Conservation (phyloP, 73 alveolate genomes). For the Paramecium sexaurelia region DNA sequence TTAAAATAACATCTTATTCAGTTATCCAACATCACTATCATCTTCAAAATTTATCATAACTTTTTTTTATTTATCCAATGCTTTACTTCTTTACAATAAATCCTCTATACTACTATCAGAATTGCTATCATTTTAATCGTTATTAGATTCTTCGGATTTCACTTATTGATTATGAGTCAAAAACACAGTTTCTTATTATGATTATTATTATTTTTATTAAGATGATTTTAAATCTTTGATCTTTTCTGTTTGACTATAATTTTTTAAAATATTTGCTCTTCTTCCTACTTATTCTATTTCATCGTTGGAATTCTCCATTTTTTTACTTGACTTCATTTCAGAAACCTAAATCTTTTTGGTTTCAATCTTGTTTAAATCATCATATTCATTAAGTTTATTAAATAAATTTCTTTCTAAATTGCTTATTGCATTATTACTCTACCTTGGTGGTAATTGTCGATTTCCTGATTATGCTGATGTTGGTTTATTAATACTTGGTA, state of each 20-base stretch:
- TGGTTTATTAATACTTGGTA: constrained; percentile 20
- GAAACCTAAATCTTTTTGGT: background rate
- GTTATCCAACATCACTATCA: constrained; percentile 8
- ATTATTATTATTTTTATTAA: background rate
- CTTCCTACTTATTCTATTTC: background rate
- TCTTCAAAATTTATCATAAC: background rate
- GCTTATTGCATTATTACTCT: background rate
- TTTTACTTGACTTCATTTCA: background rate
- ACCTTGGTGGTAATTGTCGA: background rate
- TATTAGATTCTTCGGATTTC: background rate
- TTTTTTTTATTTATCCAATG: background rate
- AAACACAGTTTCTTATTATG: background rate
- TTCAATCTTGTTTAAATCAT: background rate
- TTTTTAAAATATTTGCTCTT: background rate
- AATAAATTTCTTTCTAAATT: background rate
- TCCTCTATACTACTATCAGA: background rate
- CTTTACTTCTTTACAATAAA: background rate
- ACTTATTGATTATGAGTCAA: background rate
- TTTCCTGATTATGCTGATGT: background rate
- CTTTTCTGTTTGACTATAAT: background rate
- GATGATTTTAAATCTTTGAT: background rate
- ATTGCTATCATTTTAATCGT: background rate
- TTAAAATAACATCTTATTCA: background rate
- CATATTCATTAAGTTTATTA: constrained; percentile 31
- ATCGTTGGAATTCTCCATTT: background rate